Evolutionary conservation across 768 basidiomycete species (phyloP), one percentile per base, ranked within the genome.

Genomic region (Roridomyces roridus): DNA sequence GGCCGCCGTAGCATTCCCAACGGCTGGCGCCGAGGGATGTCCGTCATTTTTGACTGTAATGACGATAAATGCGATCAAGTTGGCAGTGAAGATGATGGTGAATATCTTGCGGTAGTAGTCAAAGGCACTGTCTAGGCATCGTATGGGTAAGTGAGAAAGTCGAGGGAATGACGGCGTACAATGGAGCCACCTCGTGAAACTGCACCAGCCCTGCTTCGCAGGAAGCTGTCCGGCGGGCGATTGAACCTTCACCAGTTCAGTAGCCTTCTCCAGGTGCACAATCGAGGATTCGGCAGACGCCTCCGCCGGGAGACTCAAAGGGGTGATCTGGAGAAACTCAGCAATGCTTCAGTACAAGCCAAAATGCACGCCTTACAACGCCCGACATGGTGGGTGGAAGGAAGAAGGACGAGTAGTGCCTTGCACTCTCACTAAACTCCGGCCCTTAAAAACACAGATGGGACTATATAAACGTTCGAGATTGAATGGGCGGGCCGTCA

Each of bases 71-170:
- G 81, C 71, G 20, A 73, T 74, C 57, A 84, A 63, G 66, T 86
- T 86, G 26, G 74, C 69, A 43, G 74, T 61, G 68, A 85, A 84
- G 40, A 84, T 77, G 36, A 85, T 66, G 12, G 77, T 75, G 70
- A 86, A 86, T 1, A 84, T 75, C 56, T 80, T 75, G 50, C 84
- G 74, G 65, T 86, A 86, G 41, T 59, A 59, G 9, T 51, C 34
- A 11, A 59, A 53, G 17, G 46, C 57, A 21, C 52, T 39, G 74
- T 67, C 15, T 76, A 69, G n/a, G 77, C 53, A 3, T n/a, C n/a
- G 40, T 37, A 21, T n/a, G n/a, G 45, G 25, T 51, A 4, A 31
- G 35, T 39, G 36, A 11, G 31, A n/a, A n/a, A n/a, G n/a, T n/a
- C n/a, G n/a, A n/a, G n/a, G n/a, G 2, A 26, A 28, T 35, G 17